Conservation (phyloP, 2,329 filamentous ascomycete genomes). For the Catunica adiposa region DNA sequence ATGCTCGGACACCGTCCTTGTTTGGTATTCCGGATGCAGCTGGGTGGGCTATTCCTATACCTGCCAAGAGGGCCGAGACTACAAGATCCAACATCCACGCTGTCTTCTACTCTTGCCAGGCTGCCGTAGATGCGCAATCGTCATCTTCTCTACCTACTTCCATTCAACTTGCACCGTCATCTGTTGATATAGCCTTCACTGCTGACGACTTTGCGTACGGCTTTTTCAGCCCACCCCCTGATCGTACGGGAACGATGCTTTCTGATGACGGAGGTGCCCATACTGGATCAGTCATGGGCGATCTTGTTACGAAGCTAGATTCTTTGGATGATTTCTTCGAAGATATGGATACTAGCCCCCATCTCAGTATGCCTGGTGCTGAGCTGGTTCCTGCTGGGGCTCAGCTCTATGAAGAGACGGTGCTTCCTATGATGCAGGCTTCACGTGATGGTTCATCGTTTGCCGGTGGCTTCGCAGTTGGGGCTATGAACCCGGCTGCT, state of each 20-base stretch:
- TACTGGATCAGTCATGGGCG: slow-evolving; percentile 33
- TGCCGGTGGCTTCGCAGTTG: slow-evolving; percentile 1
- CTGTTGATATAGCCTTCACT: slow-evolving; percentile 84
- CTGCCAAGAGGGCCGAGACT: slow-evolving; percentile 70
- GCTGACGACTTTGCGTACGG: slow-evolving; percentile 73
- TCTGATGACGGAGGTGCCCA: slow-evolving; percentile 65
- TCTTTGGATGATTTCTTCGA: slow-evolving; percentile 73
- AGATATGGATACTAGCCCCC: slow-evolving; percentile 41
- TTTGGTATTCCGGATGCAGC: slow-evolving; percentile 94
- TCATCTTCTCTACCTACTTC: slow-evolving; percentile 21
- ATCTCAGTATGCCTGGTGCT: not conserved
- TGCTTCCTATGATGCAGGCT: slow-evolving; percentile 55
- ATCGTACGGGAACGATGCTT: slow-evolving; percentile 80
- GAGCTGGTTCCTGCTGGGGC: slow-evolving; percentile 41
- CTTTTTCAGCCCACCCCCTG: slow-evolving; percentile 56
- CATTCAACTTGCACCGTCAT: slow-evolving; percentile 32
- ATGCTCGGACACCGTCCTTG: slow-evolving; percentile 80
- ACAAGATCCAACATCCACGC: slow-evolving; percentile 89
- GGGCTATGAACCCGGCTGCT: not conserved
- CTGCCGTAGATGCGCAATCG: slow-evolving; percentile 35
- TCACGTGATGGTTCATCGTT: not conserved
- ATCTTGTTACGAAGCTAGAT: slow-evolving; percentile 65
- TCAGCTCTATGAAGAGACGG: slow-evolving; percentile 82
- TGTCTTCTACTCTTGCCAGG: slow-evolving; percentile 86
- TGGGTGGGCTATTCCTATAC: slow-evolving; percentile 90